Base-by-base conservation (phyloP, 371 early-diverging fungal genomes). In the Amoeboaphelidium protococcarum region DNA sequence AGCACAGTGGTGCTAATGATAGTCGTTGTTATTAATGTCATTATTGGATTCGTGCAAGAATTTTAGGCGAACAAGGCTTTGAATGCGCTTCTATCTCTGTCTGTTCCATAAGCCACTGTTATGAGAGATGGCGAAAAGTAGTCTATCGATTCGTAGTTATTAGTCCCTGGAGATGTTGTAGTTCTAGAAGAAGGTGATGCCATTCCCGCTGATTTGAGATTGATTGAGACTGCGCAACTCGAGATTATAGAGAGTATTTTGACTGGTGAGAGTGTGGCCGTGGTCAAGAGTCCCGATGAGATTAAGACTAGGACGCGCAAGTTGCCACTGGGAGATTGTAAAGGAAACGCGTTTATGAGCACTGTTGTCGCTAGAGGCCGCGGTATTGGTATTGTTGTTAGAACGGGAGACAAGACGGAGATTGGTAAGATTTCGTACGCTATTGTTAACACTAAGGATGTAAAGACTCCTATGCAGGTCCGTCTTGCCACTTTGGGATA, bases 101-200 rank as follows among this genome's bases (percentile, higher is more conserved):
- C 77, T 3, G 82, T 41, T 16, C 42, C 49, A 21, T 48, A 58
- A 54, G 66, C 67, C 12, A 56, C 52, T 21, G 88, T 85, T 1
- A 58, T 90, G 49, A 80, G 90, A 31, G 77, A 80, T 50, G 81
- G 82, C 3, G 59, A 60, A 23, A 66, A 68, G 48, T 53, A 60
- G 26, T 57, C 64, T 2, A 58, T 87, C 21, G 68, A 78, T 13
- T 75, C 82, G 21, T 56, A 55, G 26, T 73, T 74, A 21, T 54
- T 89, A 2, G 86, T 84, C 4, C 81, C 82, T 21, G 90, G 90
- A 20, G 90, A 91, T 58, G 54, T 90, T 26, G 61, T 89, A 26
- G 61, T 76, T 23, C 61, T 89, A 26, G 80, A 83, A 52, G 76
- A 76, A 53, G 86, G 89, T 37, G 85, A 87, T 51, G 76, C 77